Percentiles rank a stretch among this genome's conserved stretches.
Evolutionary conservation across 768 basidiomycete species (phyloP).

Genomic region (Auricularia cornea): DNA sequence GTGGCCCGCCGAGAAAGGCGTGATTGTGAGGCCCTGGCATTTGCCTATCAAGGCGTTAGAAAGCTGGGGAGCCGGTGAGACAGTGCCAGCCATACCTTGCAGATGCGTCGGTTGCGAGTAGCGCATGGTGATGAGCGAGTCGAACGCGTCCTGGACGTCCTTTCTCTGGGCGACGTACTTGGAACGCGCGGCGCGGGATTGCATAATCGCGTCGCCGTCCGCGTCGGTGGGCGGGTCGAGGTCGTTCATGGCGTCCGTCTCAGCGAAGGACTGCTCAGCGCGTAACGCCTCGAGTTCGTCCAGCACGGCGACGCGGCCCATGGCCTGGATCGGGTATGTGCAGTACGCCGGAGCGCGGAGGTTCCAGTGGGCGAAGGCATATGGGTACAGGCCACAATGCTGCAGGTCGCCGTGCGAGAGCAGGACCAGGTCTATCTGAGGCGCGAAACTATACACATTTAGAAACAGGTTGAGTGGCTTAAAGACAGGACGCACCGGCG

Average conservation of each 20-base stretch:
- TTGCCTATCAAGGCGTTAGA: conserved; percentile 47
- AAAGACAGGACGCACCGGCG: conserved; percentile 54
- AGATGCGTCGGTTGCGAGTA: conserved; percentile 95
- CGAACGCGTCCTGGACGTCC: conserved; percentile 90
- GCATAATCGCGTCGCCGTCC: conserved; percentile 18
- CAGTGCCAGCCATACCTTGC: conserved; percentile 49
- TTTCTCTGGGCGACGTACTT: conserved; percentile 69
- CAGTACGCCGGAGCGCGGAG: conserved; percentile 88
- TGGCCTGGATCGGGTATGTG: conserved; percentile 90
- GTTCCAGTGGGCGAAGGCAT: conserved; percentile 80
- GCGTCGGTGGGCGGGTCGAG: conserved; percentile 12
- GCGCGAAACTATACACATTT: conserved; percentile 46
- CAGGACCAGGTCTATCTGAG: conserved; percentile 81
- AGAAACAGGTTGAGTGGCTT: background rate
- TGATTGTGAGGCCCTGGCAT: conserved; percentile 88
- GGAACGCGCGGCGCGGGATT: conserved; percentile 21
- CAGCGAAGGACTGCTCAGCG: conserved; percentile 44
- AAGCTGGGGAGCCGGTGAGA: too few relatives aligned
- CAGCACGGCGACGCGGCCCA: conserved; percentile 83
- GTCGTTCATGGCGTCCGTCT: conserved; percentile 14
- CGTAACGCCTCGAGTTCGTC: conserved; percentile 81
- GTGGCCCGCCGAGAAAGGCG: conserved; percentile 91
- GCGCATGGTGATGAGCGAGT: conserved; percentile 81
- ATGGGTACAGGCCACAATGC: conserved; percentile 88
- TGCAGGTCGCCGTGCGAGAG: conserved; percentile 89